Conservation (phyloP, 164 flowering plant genomes). For the Vitis vinifera region DNA sequence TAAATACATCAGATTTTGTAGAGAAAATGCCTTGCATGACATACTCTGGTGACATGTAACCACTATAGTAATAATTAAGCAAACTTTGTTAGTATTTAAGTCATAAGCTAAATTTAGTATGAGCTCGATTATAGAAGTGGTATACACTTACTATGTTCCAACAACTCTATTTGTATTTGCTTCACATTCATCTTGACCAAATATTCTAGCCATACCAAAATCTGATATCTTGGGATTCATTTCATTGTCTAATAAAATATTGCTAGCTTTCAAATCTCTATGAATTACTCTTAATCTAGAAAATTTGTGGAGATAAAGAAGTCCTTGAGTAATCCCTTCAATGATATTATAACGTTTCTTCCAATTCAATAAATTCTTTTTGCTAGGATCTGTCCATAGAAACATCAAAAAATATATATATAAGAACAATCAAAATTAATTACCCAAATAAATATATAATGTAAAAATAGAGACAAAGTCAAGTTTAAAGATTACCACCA, state of each 20-base stretch:
- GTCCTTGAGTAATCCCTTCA: slow-evolving; percentile 37
- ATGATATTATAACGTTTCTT: slow-evolving; percentile 24
- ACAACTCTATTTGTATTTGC: slow-evolving; percentile 35
- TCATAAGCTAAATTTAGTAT: too few relatives aligned
- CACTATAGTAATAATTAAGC: slow-evolving; percentile 9
- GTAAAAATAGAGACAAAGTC: not conserved
- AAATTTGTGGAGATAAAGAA: slow-evolving; percentile 36
- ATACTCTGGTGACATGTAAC: slow-evolving; percentile 36
- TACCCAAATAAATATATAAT: not conserved
- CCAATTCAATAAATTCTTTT: slow-evolving; percentile 24
- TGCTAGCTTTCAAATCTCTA: slow-evolving; percentile 6
- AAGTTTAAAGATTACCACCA: slow-evolving; percentile 12
- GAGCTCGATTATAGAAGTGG: too few relatives aligned
- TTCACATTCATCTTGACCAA: slow-evolving; percentile 19
- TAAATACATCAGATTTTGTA: slow-evolving; percentile 25
- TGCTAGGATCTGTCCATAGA: slow-evolving; percentile 6
- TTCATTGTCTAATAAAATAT: slow-evolving; percentile 27
- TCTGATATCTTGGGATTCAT: slow-evolving; percentile 39
- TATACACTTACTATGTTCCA: slow-evolving; percentile 32
- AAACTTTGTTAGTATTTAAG: not conserved
- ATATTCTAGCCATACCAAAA: slow-evolving; percentile 42
- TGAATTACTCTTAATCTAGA: slow-evolving; percentile 33
- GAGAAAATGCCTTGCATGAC: slow-evolving; percentile 28
- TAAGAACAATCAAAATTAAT: not conserved
- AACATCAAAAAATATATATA: not conserved